Conservation (phyloP, 352 stramenopile genomes). For the Plasmopara viticola region DNA sequence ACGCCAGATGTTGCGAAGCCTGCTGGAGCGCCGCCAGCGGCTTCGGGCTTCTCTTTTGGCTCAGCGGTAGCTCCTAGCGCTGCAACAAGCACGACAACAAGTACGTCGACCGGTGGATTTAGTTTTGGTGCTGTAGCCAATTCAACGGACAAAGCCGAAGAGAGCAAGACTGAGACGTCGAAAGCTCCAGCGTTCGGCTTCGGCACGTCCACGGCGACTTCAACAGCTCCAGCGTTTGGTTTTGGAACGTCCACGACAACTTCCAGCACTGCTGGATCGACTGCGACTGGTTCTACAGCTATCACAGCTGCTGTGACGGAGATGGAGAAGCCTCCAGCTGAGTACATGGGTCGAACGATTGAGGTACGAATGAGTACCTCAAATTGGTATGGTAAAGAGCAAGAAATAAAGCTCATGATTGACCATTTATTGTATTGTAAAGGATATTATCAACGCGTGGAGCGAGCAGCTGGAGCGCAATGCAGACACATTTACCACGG, state of each 20-base stretch:
- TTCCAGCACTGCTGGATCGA: conserved; percentile 14
- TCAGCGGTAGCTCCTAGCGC: too few relatives aligned
- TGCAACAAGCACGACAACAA: too few relatives aligned
- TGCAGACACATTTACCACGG: conserved; percentile 79
- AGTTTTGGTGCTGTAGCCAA: conserved; percentile 32
- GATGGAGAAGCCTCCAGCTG: conserved; percentile 63
- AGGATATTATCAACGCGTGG: conserved; percentile 89
- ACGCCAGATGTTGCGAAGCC: conserved; percentile 8
- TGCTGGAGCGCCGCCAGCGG: conserved; percentile 18
- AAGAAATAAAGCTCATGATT: too few relatives aligned
- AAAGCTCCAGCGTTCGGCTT: too few relatives aligned
- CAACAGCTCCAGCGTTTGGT: conserved; percentile 18
- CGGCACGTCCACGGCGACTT: neutral
- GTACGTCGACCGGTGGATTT: conserved; percentile 24
- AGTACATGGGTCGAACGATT: conserved; percentile 83
- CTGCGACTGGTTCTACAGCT: conserved; percentile 20
- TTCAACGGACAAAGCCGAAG: conserved; percentile 10
- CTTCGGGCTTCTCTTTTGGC: conserved; percentile 23
- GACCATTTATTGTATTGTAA: neutral
- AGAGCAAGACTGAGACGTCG: conserved; percentile 24
- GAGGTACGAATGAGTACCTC: conserved; percentile 31
- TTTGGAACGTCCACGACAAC: conserved; percentile 23
- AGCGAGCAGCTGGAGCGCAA: conserved; percentile 83
- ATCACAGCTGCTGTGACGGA: conserved; percentile 31
- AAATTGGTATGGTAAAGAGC: too few relatives aligned